Base-by-base conservation (phyloP, 345 rosid genomes). In the Brassica incana region DNA sequence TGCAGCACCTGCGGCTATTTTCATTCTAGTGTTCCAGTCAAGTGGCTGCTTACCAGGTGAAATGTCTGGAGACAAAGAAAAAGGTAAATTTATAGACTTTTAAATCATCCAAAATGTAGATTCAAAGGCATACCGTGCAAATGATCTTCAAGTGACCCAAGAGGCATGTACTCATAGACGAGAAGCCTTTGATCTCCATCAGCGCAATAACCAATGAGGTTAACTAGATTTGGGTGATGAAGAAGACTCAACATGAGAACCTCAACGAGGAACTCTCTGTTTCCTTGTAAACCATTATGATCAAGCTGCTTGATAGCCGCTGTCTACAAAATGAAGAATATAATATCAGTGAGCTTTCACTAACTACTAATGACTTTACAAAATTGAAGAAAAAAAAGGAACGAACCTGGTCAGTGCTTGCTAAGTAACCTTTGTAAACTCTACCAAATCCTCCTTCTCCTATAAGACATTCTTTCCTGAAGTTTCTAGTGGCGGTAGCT, bases 141-240 rank as follows among this genome's bases (percentile, higher is more conserved):
- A 84, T 93, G 97, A 69, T 90, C 95, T 86, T 91, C 97, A 68
- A 93, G 76, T 48, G 95, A 91, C 29, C 97, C 97, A 60, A 93
- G 78, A 1, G 98, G 89, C 95, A 93, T 91, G 81, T 89, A 91
- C 67, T 93, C 98, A 30, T 93, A 93, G 43, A 91, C 95, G 80
- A 93, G 83, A 84, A 91, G 98, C 85, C 97, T 87, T 81, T 93
- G 98, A 85, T 93, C 98, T 76, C 98, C 98, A 83, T 91, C 97
- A 70, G 97, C 97, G 80, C 97, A 93, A 43, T 91, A 93, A 15
- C 98, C 98, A 27, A 86, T 91, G 18, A 91, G 80, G 74, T 91
- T 93, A 70, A 93, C 97, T 65, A 91, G 92, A 83, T 93, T 92
- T 23, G 91, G 91, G 83, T 93, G 95, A 82, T 93, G 95, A 80